Evolutionary conservation across 805 yeast genomes (phyloP), one percentile per base, ranked within the genome.

Genomic region (Helenozyma baotianmanensis): DNA sequence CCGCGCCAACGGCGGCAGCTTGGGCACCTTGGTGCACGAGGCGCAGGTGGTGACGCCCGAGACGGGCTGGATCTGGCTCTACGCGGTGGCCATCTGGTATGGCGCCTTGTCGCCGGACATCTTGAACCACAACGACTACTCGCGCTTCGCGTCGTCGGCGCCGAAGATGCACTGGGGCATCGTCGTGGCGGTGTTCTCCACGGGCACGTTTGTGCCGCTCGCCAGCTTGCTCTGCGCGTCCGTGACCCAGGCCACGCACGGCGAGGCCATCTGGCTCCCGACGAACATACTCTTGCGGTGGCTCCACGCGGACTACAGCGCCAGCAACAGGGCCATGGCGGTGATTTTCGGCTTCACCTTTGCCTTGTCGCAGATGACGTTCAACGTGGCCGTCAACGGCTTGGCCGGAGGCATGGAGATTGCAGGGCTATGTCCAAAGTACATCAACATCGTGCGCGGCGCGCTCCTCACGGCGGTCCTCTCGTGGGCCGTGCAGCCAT

Each of bases 401-500:
- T 54, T 65, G 25, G 58, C 72, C 28, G 73, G 72, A 9, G 76
- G 75, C 12, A 74, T 70, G 58, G 78, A 72, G 39, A 43, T 74
- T 42, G 65, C 74, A 16, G 76, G 68, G 29, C 43, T 73, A 39
- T 56, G 62, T 30, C 76, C 76, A 12, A 53, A 56, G 35, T 66
- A 58, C 38, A 47, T 71, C 39, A 64, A 64, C 41, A 67, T 71
- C 29, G 56, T 56, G 26, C 52, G 76, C 26, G 80, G 79, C 14
- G 68, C 74, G 19, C 23, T 49, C 4, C 23, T 49, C 9, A 38
- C 42, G 13, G 29, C 29, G 4, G 9, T 27, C 3, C 37, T 62
- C 11, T 58, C 62, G 8, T 52, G 60, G 45, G 53, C 50, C 9
- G 43, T 56, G 19, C 63, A 60, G 38, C 74, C 74, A 9, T 68